A percentile compares a stretch with the other conserved stretches of the same genome.
These are phyloP conservation scores for Ophiosphaerella korrae DNA, from an alignment of 2,329 filamentous ascomycete genomes.

Conservation along the genomic window DNA sequence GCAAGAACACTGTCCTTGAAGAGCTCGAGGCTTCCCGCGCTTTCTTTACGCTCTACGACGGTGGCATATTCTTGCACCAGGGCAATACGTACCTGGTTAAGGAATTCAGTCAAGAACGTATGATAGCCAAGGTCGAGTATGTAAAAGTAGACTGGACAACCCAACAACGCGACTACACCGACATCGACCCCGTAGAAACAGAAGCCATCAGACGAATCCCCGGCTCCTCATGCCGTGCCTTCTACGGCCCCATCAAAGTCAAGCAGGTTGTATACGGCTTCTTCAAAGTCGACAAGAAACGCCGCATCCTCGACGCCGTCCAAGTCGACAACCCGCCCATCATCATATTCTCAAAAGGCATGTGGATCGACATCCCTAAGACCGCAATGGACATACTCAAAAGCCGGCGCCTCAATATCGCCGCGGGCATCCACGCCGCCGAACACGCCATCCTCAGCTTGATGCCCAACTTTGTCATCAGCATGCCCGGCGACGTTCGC, in stretches of 20 bases:
- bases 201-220: slow-evolving; percentile 80
- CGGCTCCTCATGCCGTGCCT: slow-evolving; percentile 70
- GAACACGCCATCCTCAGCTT: slow-evolving; percentile 88
- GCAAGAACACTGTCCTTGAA: slow-evolving; percentile 83
- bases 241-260: slow-evolving; percentile 85
- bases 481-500: slow-evolving; percentile 85
- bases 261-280: slow-evolving; percentile 91
- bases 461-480: slow-evolving; percentile 89
- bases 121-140: slow-evolving; percentile 83
- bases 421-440: slow-evolving; percentile 89
- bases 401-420: slow-evolving; percentile 74
- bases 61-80: slow-evolving; percentile 95
- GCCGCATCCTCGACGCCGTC: slow-evolving; percentile 86
- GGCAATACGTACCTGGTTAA: slow-evolving; percentile 91
- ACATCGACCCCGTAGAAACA: slow-evolving; percentile 91
- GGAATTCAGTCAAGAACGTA: slow-evolving; percentile 79
- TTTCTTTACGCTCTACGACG: slow-evolving; percentile 94
- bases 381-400: slow-evolving; percentile 78
- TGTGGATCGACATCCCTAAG: slow-evolving; percentile 93
- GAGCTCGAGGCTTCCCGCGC: slow-evolving; percentile 96
- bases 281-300: slow-evolving; percentile 91
- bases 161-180: slow-evolving; percentile 87
- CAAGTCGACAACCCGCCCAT: slow-evolving; percentile 93
- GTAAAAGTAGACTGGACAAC: slow-evolving; percentile 97
- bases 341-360: slow-evolving; percentile 80